Evolutionary conservation across 192 early-diverging fungal genomes (phyloP).

Genomic region (Pilaira anomala): DNA sequence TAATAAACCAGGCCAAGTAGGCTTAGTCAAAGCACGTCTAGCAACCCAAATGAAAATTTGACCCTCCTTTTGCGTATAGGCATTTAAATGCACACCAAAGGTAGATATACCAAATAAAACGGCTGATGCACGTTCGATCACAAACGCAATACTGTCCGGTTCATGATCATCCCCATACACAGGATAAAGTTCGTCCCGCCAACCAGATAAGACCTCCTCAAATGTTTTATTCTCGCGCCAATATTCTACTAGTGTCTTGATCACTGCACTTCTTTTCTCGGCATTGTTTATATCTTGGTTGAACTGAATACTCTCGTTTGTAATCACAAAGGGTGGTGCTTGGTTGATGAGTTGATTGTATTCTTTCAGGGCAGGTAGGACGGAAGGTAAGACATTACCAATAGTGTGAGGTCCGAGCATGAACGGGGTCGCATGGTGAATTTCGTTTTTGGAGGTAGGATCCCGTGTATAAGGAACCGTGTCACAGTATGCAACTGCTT

Average conservation of each 20-base stretch:
- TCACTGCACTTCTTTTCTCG: conserved; percentile 27
- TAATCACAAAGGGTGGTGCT: conserved; percentile 43
- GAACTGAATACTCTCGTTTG: conserved; percentile 36
- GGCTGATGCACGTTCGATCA: conserved; percentile 78
- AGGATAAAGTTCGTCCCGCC: conserved; percentile 84
- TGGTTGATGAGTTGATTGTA: conserved; percentile 34
- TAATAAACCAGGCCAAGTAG: conserved; percentile 81
- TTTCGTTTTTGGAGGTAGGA: not conserved
- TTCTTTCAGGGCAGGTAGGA: conserved; percentile 27
- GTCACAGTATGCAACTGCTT: conserved; percentile 49
- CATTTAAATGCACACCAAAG: conserved; percentile 92
- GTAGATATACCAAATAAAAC: conserved; percentile 78
- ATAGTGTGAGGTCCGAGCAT: conserved; percentile 34
- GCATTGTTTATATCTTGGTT: conserved; percentile 28
- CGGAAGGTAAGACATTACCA: conserved; percentile 38
- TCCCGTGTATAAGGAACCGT: conserved; percentile 38
- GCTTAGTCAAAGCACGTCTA: conserved; percentile 70
- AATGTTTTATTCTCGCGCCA: conserved; percentile 38
- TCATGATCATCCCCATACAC: conserved; percentile 58
- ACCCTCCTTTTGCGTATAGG: conserved; percentile 44
- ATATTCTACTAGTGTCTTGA: conserved; percentile 38
- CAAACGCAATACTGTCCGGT: conserved; percentile 43
- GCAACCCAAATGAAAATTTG: conserved; percentile 86
- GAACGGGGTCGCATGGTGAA: conserved; percentile 30
- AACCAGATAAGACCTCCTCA: conserved; percentile 46